Evolutionary conservation across 306 rosid genomes (phyloP), one percentile per base, ranked within the genome.

Genomic region (Geum urbanum): DNA sequence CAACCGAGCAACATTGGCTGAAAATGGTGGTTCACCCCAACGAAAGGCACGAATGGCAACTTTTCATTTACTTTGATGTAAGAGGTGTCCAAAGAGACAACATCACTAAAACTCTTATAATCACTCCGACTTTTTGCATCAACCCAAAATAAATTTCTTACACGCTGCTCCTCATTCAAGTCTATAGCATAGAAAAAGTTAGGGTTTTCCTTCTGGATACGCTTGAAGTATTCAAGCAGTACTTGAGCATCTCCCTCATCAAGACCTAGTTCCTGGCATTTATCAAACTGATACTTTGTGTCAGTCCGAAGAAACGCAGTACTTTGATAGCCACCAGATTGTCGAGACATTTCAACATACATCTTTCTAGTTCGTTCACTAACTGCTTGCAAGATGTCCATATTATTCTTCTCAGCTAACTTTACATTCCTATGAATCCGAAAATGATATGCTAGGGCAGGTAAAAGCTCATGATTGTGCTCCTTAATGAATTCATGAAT

Each of bases 1-100:
- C 97, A 91, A 71, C 97, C 97, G 58, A 91, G 97, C 83, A 89
- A 77, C 84, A 89, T 84, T n/a, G 97, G 77, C 74, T 91, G 97
- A 71, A 79, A 84, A 67, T 91, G 97, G 83, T 91, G 91, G 75
- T 91, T 91, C 82, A 86, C 96, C 77, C 97, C 97, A 76, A 91
- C 77, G 81, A 91, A 87, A 61, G 96, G 96, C 71, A 94, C 91
- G 81, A 89, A 87, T 27, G 97, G 97, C 63, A 91, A 80, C 76
- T 87, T 91, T 57, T 91, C 97, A 64, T 85, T 89, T 77, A 78
- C 76, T 80, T 91, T 89, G 49, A 89, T 66, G 67, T 87, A 89
- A 58, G 86, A 79, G 74, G 92, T 89, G 71, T 91, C 96, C 60
- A 91, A 89, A 54, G 94, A 89, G 73, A 91, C 83, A 35, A 83